phyloP scores from a whole-genome alignment of 192 early-diverging fungal genomes.

The Obelidium mucronatum region DNA sequence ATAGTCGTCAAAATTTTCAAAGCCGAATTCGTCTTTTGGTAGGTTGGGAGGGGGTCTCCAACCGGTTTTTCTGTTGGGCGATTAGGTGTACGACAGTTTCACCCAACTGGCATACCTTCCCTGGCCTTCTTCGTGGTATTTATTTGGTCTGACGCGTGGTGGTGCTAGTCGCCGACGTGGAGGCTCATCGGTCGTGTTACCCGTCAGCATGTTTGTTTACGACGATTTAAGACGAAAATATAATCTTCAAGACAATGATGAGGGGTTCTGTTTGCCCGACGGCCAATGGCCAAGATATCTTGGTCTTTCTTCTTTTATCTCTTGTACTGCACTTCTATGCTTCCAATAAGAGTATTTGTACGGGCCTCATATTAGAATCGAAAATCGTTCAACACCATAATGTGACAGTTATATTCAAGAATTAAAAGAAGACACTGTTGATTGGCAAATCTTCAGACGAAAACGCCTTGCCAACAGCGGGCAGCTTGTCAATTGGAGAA shows the following conservation, averaged over 20 bases:
- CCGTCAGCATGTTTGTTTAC: too few relatives aligned
- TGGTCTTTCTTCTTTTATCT: too few relatives aligned
- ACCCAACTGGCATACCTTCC: neutral
- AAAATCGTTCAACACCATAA: too few relatives aligned
- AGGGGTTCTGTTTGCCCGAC: too few relatives aligned
- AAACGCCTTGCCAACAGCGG: neutral
- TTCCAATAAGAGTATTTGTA: too few relatives aligned
- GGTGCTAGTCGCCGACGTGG: neutral
- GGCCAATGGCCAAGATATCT: too few relatives aligned
- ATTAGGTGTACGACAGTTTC: neutral
- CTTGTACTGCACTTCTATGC: too few relatives aligned
- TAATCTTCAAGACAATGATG: too few relatives aligned
- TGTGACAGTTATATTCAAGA: too few relatives aligned
- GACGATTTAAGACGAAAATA: too few relatives aligned
- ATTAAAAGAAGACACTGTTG: constrained; percentile 20
- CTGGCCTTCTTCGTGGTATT: neutral
- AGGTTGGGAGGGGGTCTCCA: constrained; percentile 15
- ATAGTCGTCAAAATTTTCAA: constrained; percentile 21
- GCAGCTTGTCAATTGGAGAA: constrained; percentile 1
- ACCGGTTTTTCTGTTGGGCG: constrained; percentile 22
- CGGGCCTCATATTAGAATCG: too few relatives aligned
- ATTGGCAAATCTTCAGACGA: neutral
- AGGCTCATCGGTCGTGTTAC: neutral
- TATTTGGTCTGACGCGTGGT: neutral
- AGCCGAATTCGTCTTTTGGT: constrained; percentile 9